Evolutionary conservation across 2,329 filamentous ascomycete species (phyloP).

Genomic region (Diplodia intermedia): DNA sequence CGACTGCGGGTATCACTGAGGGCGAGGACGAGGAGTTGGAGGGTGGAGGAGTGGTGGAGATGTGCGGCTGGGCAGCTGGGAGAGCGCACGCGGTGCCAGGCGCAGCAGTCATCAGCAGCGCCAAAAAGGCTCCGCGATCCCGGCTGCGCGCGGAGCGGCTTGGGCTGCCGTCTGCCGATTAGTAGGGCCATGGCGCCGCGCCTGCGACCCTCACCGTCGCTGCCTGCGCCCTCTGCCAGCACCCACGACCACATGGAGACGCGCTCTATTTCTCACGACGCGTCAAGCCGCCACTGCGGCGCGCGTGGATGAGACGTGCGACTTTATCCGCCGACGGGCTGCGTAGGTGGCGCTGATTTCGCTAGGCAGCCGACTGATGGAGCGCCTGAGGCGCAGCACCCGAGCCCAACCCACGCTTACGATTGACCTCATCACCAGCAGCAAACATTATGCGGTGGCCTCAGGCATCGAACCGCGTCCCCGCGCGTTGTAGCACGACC

Average conservation of each 20-base stretch:
- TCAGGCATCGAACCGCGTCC: constrained; percentile 13
- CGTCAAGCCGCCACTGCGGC: constrained; percentile 16
- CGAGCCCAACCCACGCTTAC: not conserved
- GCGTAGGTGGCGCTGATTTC: constrained; percentile 14
- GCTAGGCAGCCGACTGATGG: constrained; percentile 1
- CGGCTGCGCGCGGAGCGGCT: constrained; percentile 26
- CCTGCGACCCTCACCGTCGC: not conserved
- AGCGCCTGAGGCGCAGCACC: constrained; percentile 4
- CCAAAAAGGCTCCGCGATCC: constrained; percentile 26
- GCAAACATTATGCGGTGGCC: not conserved
- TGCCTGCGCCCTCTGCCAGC: not conserved
- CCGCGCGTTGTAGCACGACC: not conserved
- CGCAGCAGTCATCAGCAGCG: constrained; percentile 29
- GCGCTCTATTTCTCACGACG: constrained; percentile 5
- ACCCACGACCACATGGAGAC: not conserved
- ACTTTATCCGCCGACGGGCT: not conserved
- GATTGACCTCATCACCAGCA: not conserved
- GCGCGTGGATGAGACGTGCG: constrained; percentile 11
- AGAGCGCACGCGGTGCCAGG: constrained; percentile 17
- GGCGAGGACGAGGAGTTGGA: not conserved
- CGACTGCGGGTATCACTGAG: constrained; percentile 25
- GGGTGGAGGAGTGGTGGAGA: constrained; percentile 16
- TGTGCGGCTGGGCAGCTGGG: constrained; percentile 23
- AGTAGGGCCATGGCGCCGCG: constrained; percentile 17
- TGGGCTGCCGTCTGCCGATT: constrained; percentile 5